Conservation (phyloP, 164 flowering plant genomes). For the Magnolia officinalis region DNA sequence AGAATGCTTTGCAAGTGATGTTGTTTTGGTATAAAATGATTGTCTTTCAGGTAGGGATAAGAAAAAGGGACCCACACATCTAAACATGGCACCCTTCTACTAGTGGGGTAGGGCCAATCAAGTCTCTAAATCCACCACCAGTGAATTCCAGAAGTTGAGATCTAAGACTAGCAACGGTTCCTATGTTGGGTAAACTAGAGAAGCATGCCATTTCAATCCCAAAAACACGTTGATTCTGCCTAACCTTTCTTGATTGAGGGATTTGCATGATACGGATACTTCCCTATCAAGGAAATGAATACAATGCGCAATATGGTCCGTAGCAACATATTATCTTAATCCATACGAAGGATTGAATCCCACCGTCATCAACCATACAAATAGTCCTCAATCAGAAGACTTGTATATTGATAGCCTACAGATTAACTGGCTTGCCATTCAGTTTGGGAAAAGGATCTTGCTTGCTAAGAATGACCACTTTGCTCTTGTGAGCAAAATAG, state of each 20-base stretch:
- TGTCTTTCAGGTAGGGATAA: too few relatives aligned
- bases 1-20: too few relatives aligned
- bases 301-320: too few relatives aligned
- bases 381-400: background rate
- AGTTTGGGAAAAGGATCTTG: slow-evolving; percentile 95
- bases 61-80: too few relatives aligned
- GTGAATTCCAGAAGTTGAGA: too few relatives aligned
- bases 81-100: too few relatives aligned
- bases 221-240: background rate
- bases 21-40: too few relatives aligned
- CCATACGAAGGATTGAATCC: background rate
- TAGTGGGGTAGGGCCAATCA: too few relatives aligned
- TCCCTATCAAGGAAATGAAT: background rate
- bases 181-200: too few relatives aligned
- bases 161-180: too few relatives aligned
- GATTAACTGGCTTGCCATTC: slow-evolving; percentile 74
- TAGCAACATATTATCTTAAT: background rate
- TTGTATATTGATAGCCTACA: slow-evolving; percentile 27
- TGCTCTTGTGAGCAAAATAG: slow-evolving; percentile 95
- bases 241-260: background rate
- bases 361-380: background rate
- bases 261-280: background rate
- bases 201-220: too few relatives aligned
- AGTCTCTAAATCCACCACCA: too few relatives aligned
- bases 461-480: slow-evolving; percentile 91